phyloP scores from a whole-genome alignment of 768 basidiomycete genomes.

The Boletus vinaceobasis region DNA sequence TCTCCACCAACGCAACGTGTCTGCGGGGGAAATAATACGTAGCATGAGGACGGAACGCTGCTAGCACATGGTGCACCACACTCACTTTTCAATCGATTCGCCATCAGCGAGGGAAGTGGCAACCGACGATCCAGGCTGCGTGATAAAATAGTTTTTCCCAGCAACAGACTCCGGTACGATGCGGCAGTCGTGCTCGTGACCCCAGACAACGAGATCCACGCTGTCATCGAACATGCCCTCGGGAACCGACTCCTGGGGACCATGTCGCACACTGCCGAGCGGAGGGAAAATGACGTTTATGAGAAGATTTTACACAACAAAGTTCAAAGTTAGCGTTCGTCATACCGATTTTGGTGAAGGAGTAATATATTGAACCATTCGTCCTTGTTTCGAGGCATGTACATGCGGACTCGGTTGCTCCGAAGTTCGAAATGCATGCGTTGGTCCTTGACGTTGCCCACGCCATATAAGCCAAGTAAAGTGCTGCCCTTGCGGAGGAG shows the following conservation, averaged over 20 bases:
- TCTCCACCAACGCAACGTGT: slow-evolving; percentile 85
- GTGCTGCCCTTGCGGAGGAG: slow-evolving; percentile 86
- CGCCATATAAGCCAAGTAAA: slow-evolving; percentile 86
- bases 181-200: slow-evolving; percentile 97
- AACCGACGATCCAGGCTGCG: slow-evolving; percentile 92
- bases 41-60: background rate
- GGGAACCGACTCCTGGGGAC: slow-evolving; percentile 90
- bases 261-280: slow-evolving; percentile 77
- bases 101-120: slow-evolving; percentile 95
- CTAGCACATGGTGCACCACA: background rate
- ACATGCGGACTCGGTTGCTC: slow-evolving; percentile 94
- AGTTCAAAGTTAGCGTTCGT: background rate
- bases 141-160: slow-evolving; percentile 87
- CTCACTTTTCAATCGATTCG: slow-evolving; percentile 86
- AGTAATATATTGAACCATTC: slow-evolving; percentile 95
- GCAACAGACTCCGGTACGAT: slow-evolving; percentile 88
- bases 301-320: slow-evolving; percentile 2
- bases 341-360: slow-evolving; percentile 92
- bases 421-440: slow-evolving; percentile 95
- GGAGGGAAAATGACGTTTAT: slow-evolving; percentile 5
- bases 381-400: slow-evolving; percentile 86
- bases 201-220: slow-evolving; percentile 93
- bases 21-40: slow-evolving; percentile 37
- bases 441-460: slow-evolving; percentile 95
- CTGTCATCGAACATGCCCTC: slow-evolving; percentile 98